Percentiles rank a stretch among this genome's conserved stretches.
Conservation (phyloP, 2,329 filamentous ascomycete genomes). For the Sclerotinia borealis region DNA sequence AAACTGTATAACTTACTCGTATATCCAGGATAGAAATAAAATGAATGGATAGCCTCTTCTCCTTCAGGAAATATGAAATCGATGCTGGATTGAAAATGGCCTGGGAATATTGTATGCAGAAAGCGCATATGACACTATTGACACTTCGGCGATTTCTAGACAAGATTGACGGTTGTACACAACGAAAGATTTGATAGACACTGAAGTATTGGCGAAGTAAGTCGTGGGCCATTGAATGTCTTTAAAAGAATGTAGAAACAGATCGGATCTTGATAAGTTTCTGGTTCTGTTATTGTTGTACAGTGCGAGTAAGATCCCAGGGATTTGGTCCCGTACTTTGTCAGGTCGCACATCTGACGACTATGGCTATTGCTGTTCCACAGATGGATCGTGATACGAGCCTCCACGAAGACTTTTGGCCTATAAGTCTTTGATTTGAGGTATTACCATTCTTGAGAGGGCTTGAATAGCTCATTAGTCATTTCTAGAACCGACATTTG, state of each 20-base stretch:
- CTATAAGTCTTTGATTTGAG: not conserved
- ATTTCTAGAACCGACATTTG: constrained; percentile 1
- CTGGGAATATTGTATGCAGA: not conserved
- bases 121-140: not conserved
- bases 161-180: constrained; percentile 3
- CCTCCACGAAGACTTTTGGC: not conserved
- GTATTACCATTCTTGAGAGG: not conserved
- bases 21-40: not conserved
- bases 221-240: not conserved
- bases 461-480: not conserved
- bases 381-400: constrained; percentile 4
- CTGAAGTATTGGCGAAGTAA: not conserved
- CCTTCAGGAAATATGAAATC: not conserved
- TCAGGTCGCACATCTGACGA: constrained; percentile 10
- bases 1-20: not conserved
- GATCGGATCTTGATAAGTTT: not conserved
- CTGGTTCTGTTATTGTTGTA: not conserved
- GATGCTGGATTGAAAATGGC: not conserved
- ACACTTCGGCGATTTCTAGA: not conserved
- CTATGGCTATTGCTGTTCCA: constrained; percentile 7
- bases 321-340: constrained; percentile 8
- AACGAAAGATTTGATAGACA: constrained; percentile 6
- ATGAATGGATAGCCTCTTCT: not conserved
- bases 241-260: not conserved
- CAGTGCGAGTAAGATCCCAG: constrained; percentile 8